These are phyloP conservation scores for Fusarium temperatum DNA, from an alignment of 2,329 filamentous ascomycete species.

Conservation along the genomic window DNA sequence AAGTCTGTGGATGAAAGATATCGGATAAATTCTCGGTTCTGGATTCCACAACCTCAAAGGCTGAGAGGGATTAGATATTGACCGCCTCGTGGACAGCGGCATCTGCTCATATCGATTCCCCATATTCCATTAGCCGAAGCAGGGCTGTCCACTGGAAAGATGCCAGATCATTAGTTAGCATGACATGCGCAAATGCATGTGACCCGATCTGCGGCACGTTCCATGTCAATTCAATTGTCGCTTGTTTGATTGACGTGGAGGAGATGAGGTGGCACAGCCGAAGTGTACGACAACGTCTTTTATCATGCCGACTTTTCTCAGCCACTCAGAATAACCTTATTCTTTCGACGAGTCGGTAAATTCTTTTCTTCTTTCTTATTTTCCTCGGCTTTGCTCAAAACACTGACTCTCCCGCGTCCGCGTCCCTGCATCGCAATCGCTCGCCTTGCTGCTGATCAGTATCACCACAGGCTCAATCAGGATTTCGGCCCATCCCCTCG, in stretches of 20 bases:
- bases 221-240: not conserved
- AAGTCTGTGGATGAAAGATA: constrained; percentile 26
- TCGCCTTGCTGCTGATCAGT: not conserved
- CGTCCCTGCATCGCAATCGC: not conserved
- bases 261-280: constrained; percentile 27
- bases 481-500: not conserved
- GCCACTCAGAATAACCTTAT: not conserved
- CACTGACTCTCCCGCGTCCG: not conserved
- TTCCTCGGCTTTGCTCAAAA: not conserved
- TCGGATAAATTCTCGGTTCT: constrained; percentile 9
- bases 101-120: constrained; percentile 17
- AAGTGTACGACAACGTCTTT: not conserved
- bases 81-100: constrained; percentile 20
- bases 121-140: constrained; percentile 20
- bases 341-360: not conserved
- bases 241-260: constrained; percentile 21
- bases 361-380: not conserved
- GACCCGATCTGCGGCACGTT: constrained; percentile 37
- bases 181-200: constrained; percentile 40
- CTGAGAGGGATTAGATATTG: constrained; percentile 11
- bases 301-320: constrained; percentile 18
- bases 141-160: constrained; percentile 32
- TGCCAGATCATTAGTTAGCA: constrained; percentile 31
- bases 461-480: not conserved
- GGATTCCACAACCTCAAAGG: constrained; percentile 10